These are phyloP conservation scores for Tardiomyces blankii DNA, from an alignment of 1,139 yeast species.

Conservation along the genomic window DNA sequence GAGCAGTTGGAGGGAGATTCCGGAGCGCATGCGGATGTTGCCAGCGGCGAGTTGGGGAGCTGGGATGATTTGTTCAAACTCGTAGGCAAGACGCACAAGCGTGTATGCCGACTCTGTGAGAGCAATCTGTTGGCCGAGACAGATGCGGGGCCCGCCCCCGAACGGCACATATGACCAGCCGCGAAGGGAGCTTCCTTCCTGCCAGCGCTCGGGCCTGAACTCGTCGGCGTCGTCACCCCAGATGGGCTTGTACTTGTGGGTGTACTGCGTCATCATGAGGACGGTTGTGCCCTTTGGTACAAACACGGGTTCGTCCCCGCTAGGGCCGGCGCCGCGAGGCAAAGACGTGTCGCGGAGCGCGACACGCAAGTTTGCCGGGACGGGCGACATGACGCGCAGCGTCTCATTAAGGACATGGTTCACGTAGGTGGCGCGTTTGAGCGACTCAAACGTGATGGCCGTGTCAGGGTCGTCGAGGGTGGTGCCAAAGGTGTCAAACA, in stretches of 20 bases:
- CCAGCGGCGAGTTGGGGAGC: background rate
- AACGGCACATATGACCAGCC: slow-evolving; percentile 25
- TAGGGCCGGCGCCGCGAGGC: slow-evolving; percentile 39
- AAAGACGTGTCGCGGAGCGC: slow-evolving; percentile 28
- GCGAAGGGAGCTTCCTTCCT: slow-evolving; percentile 9
- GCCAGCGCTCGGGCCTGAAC: slow-evolving; percentile 46
- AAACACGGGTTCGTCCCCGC: slow-evolving; percentile 32
- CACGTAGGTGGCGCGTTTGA: slow-evolving; percentile 28
- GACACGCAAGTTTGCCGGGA: slow-evolving; percentile 16
- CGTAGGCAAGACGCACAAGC: slow-evolving; percentile 28
- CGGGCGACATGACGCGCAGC: slow-evolving; percentile 14
- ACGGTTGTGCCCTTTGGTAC: slow-evolving; percentile 38
- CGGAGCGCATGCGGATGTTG: background rate
- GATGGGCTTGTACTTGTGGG: slow-evolving; percentile 34
- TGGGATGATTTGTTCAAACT: slow-evolving; percentile 2
- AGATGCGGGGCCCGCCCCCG: slow-evolving; percentile 41
- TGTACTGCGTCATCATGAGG: slow-evolving; percentile 32
- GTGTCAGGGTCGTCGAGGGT: slow-evolving; percentile 8
- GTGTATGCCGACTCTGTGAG: slow-evolving; percentile 39
- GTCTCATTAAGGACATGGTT: slow-evolving; percentile 15
- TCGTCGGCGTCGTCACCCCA: slow-evolving; percentile 40
- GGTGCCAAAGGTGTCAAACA: slow-evolving; percentile 13
- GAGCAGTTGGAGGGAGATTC: too few species aligned
- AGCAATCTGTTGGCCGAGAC: slow-evolving; percentile 41
- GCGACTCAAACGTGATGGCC: slow-evolving; percentile 32